A percentile compares a stretch with the other conserved stretches of the same genome.
These are phyloP conservation scores for Pseudogymnoascus sp. DNA, from an alignment of 2,329 filamentous ascomycete species.

Conservation along the genomic window DNA sequence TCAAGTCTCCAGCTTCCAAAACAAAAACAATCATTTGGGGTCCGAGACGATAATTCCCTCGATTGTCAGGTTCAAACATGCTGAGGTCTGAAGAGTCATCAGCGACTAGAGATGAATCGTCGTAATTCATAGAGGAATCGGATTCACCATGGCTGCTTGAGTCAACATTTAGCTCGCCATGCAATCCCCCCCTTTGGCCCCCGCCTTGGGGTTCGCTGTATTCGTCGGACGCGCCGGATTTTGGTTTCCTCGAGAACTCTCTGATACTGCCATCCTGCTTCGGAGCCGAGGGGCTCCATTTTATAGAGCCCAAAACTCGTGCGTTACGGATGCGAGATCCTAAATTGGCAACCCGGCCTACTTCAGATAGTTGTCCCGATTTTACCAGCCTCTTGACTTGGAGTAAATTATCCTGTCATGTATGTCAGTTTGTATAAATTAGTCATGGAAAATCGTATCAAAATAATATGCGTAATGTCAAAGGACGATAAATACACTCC, in stretches of 20 bases:
- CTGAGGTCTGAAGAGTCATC: neutral
- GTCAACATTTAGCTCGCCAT: neutral
- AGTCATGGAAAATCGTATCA: neutral
- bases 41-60: slow-evolving; percentile 42
- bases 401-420: slow-evolving; percentile 62
- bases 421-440: slow-evolving; percentile 21
- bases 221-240: too few species aligned
- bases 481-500: neutral
- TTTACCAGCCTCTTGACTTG: slow-evolving; percentile 69
- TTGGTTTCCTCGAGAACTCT: neutral
- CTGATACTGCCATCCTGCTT: neutral
- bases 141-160: neutral
- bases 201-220: neutral
- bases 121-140: neutral
- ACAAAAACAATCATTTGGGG: slow-evolving; percentile 78
- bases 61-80: neutral
- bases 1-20: slow-evolving; percentile 63
- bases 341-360: slow-evolving; percentile 76
- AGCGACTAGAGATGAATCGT: neutral
- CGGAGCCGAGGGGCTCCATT: slow-evolving; percentile 18
- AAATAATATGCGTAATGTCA: slow-evolving; percentile 12
- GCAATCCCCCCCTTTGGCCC: neutral
- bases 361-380: slow-evolving; percentile 65
- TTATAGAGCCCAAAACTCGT: slow-evolving; percentile 60
- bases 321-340: slow-evolving; percentile 73